phyloP scores from a whole-genome alignment of 1,284 basidiomycete genomes.

The Sparassis latifolia region DNA sequence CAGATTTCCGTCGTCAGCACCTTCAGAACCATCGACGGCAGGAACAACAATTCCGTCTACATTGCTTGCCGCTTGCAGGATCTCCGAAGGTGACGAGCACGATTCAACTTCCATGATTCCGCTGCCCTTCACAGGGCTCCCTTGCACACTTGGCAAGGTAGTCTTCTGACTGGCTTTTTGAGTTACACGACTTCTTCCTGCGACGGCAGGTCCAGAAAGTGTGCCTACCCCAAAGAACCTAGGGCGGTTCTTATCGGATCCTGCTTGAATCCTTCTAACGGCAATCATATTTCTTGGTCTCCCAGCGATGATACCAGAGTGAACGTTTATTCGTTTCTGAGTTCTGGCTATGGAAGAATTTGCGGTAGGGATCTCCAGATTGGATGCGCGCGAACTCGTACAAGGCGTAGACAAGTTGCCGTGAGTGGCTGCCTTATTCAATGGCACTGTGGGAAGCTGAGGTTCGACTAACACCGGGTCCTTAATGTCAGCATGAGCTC shows the following conservation, averaged over 20 bases:
- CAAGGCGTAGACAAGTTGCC: conserved; percentile 1
- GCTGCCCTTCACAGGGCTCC: conserved; percentile 29
- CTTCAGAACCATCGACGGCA: too few species aligned
- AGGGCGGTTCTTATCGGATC: conserved; percentile 40
- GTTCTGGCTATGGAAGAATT: conserved; percentile 4
- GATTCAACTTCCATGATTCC: background rate
- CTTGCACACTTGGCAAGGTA: conserved; percentile 40
- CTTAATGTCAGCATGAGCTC: too few species aligned
- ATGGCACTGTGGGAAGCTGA: conserved; percentile 1
- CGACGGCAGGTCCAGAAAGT: conserved; percentile 7
- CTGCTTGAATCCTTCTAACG: conserved; percentile 25
- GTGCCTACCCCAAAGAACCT: conserved; percentile 15
- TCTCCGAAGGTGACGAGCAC: too few species aligned
- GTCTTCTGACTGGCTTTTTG: conserved; percentile 58
- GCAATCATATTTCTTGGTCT: conserved; percentile 8
- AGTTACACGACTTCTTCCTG: conserved; percentile 21
- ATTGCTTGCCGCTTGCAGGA: too few species aligned
- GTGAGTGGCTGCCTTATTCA: background rate
- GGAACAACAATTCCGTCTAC: too few species aligned
- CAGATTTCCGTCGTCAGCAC: too few species aligned
- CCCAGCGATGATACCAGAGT: conserved; percentile 12
- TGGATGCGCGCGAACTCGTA: conserved; percentile 11
- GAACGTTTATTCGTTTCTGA: conserved; percentile 9
- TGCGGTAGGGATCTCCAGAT: conserved; percentile 21
- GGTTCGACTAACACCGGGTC: too few species aligned